These are phyloP conservation scores for Rhodotorula sp. DNA, from an alignment of 1,284 basidiomycete species.

Conservation along the genomic window DNA sequence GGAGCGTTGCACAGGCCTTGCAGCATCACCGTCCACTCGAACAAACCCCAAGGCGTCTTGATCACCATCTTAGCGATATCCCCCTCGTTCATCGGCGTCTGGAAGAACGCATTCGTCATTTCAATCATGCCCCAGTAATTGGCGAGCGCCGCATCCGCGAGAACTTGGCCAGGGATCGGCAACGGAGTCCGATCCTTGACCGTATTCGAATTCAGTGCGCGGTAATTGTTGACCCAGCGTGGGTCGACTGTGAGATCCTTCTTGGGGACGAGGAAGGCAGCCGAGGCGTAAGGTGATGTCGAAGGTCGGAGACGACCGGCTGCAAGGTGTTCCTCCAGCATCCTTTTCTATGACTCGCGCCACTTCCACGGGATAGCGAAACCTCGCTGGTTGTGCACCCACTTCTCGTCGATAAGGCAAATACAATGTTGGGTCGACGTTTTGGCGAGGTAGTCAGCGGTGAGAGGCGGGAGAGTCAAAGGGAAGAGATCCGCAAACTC, in stretches of 20 bases:
- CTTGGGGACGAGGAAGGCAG: constrained; percentile 16
- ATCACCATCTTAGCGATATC: constrained; percentile 52
- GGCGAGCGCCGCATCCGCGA: neutral
- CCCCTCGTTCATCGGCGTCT: constrained; percentile 51
- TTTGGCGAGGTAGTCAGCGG: too few relatives aligned
- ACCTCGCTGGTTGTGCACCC: constrained; percentile 19
- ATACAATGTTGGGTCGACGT: neutral
- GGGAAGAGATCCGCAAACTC: too few relatives aligned
- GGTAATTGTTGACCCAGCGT: constrained; percentile 32
- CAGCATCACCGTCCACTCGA: constrained; percentile 55
- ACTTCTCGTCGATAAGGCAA: constrained; percentile 5
- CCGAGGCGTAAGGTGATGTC: constrained; percentile 3
- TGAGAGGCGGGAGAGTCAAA: too few relatives aligned
- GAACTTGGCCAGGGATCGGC: constrained; percentile 15
- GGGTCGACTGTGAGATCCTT: constrained; percentile 9
- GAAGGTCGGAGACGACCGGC: constrained; percentile 15
- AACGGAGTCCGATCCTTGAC: constrained; percentile 32
- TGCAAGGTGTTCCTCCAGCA: constrained; percentile 24
- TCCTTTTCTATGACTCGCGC: constrained; percentile 12
- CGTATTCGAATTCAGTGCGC: constrained; percentile 22
- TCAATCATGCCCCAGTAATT: constrained; percentile 45
- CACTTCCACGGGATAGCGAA: constrained; percentile 17
- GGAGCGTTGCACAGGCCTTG: constrained; percentile 52
- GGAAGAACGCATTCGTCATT: constrained; percentile 55
- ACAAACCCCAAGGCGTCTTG: constrained; percentile 51